Base-by-base conservation (phyloP, 2,329 filamentous ascomycete species). In the Pseudogymnoascus verrucosus region DNA sequence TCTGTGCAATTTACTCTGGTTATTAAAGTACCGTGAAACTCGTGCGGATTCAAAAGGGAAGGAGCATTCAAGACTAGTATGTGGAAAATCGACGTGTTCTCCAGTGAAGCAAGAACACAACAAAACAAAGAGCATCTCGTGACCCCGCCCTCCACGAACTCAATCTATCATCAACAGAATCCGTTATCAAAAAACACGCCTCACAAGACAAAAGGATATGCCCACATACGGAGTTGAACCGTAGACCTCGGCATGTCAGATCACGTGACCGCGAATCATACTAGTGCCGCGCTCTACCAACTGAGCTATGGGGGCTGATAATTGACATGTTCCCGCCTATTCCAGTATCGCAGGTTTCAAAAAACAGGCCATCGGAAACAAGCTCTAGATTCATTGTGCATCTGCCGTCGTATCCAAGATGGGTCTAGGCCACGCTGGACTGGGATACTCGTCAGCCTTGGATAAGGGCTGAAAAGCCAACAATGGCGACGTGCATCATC, bases 241-340 rank as follows among this genome's bases (percentile, higher is more conserved):
- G 44, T 51, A 51, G 44, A 51, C 44, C 44, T 51, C 44, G 44
- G 44, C 44, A 51, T 51, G 11, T 47, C 21, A 26, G n/a, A 7
- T 23, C 34, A 37, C 12, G 12, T 37, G 36, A 37, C 12, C 36
- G 3, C 6, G 36, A 5, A 37, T 37, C 36, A 2, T 51, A 51
- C 44, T 51, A 51, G 44, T 51, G 44, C 44, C 44, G 44, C 44
- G 44, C 44, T 51, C 44, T 51, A 51, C 44, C 44, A 51, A 51
- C 44, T 51, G 44, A 51, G 44, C 44, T 51, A 51, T 26, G 44
- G 28, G 44, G 28, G 44, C 44, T 51, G 44, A 51, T 51, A 28
- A 51, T 47, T 47, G 42, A 12, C 5, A 47, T 47, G 21, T 26
- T 47, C 23, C 2, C 6, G 6, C 44, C 11, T 51, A 51, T 51